Evolutionary conservation across 805 yeast genomes (phyloP).

Genomic region (Grigorovia yakushimaensis): DNA sequence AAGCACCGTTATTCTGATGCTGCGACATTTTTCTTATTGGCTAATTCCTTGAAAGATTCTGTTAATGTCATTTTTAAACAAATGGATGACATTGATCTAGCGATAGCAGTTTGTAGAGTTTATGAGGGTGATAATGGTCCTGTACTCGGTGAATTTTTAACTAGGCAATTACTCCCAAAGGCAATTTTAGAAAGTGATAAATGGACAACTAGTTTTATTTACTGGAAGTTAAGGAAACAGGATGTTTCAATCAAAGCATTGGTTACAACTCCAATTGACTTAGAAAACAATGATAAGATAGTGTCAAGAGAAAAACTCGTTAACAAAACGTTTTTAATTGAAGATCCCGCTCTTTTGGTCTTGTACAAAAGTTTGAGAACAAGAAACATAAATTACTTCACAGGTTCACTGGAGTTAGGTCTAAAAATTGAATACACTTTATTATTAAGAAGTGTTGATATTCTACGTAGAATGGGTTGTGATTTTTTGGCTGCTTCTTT

Average conservation of each 20-base stretch:
- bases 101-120: constrained; percentile 71
- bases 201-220: constrained; percentile 77
- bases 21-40: constrained; percentile 78
- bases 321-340: constrained; percentile 42
- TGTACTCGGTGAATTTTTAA: constrained; percentile 40
- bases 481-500: constrained; percentile 61
- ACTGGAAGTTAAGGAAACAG: constrained; percentile 50
- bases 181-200: constrained; percentile 59
- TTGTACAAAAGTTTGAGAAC: constrained; percentile 55
- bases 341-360: constrained; percentile 73
- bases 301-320: constrained; percentile 27
- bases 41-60: constrained; percentile 65
- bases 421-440: constrained; percentile 48
- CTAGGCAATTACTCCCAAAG: constrained; percentile 40
- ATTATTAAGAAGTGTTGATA: constrained; percentile 50
- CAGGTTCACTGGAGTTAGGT: constrained; percentile 37
- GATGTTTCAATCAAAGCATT: constrained; percentile 52
- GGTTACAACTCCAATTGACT: constrained; percentile 42
- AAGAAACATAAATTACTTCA: constrained; percentile 38
- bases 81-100: constrained; percentile 58
- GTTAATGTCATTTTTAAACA: constrained; percentile 63
- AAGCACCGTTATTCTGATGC: constrained; percentile 83
- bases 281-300: constrained; percentile 23
- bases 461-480: constrained; percentile 86
- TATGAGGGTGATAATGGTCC: constrained; percentile 58